Evolutionary conservation across 208 protist genomes (phyloP).

Genomic region (Acanthamoeba castellanii): DNA sequence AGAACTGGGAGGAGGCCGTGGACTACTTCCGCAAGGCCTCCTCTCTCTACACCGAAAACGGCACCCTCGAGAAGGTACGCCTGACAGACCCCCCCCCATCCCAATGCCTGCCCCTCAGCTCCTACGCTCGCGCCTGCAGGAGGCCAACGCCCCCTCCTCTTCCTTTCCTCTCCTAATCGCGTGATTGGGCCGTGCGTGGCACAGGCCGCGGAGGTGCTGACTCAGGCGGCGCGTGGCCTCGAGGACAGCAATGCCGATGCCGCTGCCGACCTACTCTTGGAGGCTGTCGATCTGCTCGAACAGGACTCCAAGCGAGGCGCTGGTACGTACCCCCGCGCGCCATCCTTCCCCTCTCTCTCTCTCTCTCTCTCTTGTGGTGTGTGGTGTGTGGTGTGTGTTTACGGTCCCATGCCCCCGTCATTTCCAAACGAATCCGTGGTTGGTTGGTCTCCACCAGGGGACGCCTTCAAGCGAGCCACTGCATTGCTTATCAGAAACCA

Average conservation of each 20-base stretch:
- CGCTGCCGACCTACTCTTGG: not conserved
- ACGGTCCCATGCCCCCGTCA: no score
- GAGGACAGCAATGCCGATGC: not conserved
- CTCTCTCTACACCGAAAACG: not conserved
- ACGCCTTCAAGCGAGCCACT: not conserved
- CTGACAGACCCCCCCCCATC: no score
- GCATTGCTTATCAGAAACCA: not conserved
- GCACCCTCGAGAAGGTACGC: not conserved
- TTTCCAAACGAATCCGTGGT: no score
- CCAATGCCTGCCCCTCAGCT: no score
- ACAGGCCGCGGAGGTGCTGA: not conserved
- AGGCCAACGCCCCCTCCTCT: no score
- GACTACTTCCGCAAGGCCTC: not conserved
- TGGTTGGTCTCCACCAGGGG: slow-evolving; percentile 10
- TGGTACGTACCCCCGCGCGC: no score
- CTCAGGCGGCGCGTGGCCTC: not conserved
- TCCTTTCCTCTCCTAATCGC: not conserved
- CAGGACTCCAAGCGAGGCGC: not conserved
- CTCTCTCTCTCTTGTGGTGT: no score
- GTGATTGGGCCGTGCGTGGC: not conserved
- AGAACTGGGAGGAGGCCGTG: not conserved
- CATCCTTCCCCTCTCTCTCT: not conserved
- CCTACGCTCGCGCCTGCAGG: no score
- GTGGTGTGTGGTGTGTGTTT: no score
- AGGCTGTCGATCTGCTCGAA: not conserved